Base-by-base conservation (phyloP, 768 basidiomycete species). In the Butyriboletus loyo region DNA sequence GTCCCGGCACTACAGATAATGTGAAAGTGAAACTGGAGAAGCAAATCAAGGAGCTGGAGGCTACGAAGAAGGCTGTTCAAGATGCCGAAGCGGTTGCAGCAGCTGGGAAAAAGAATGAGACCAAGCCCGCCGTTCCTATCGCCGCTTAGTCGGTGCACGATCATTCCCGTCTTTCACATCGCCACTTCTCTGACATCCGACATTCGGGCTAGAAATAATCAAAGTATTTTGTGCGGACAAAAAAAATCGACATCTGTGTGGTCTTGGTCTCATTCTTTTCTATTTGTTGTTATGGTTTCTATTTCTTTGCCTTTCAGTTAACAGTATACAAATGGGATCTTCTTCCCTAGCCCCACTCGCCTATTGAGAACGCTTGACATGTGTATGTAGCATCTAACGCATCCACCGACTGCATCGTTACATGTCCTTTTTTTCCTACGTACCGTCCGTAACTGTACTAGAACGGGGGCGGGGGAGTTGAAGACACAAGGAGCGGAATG, bases 21-120 rank as follows among this genome's bases (percentile, higher is more conserved):
- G 72, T 79, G 49, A 82, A 79, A 64, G 75, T 79, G 54, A 74
- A 77, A 54, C 72, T 79, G 48, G 75, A 76, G 61, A 72, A 65
- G 62, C 70, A 79, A 64, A 77, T 83, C 61, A 84, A 80, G 69
- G 85, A 85, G 65, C 74, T 87, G 24, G 82, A 89, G 67, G 82
- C 81, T 60, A 81, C 81, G 67, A 82, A 86, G 69, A 80, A 81
- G 66, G 85, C 84, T 3, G 81, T 87, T 19, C 79, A 78, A 60
- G 82, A 82, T 25, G 85, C 85, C 3, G 79, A 87, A 64, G 79
- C 65, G 42, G 80, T 81, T 21, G 80, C 77, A 9, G 79, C 77
- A 22, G 77, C 78, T 49, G 78, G 72, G 65, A 86, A 86, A 71
- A 84, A 85, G 63, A 78, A 81, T 52, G 84, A 80, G 38, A 57